Evolutionary conservation across 805 yeast genomes (phyloP).

Genomic region (Komagataella mondaviorum): DNA sequence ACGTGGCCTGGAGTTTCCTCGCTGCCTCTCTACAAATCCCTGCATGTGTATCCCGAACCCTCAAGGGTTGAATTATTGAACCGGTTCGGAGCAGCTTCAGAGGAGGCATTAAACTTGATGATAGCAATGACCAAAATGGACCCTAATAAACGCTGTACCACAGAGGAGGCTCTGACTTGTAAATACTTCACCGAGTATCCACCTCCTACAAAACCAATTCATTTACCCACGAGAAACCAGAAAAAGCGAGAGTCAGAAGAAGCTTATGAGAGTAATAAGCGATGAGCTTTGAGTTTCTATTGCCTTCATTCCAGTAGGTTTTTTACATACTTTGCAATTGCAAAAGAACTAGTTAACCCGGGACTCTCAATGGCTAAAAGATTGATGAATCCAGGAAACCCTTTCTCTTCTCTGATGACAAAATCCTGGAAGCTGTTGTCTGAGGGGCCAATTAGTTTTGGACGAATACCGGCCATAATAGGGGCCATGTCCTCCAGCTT

Average conservation of each 20-base stretch:
- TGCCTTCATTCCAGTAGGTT: conserved; percentile 11
- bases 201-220: conserved; percentile 52
- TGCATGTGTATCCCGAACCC: conserved; percentile 74
- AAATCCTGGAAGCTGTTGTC: conserved; percentile 53
- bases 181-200: conserved; percentile 66
- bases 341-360: conserved; percentile 74
- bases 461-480: conserved; percentile 73
- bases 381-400: conserved; percentile 67
- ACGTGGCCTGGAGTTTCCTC: conserved; percentile 84
- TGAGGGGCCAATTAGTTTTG: conserved; percentile 45
- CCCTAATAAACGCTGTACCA: conserved; percentile 60
- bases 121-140: conserved; percentile 61
- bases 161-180: conserved; percentile 49
- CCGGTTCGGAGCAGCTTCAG: conserved; percentile 85
- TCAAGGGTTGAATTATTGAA: conserved; percentile 66
- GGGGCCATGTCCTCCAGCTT: conserved; percentile 39
- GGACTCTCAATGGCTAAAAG: conserved; percentile 83
- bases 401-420: conserved; percentile 54
- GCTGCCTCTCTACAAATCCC: conserved; percentile 63
- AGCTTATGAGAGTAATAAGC: conserved; percentile 6
- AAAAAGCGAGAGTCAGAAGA: conserved; percentile 7
- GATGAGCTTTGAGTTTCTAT: neutral
- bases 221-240: conserved; percentile 34
- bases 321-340: conserved; percentile 63
- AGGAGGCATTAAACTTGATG: conserved; percentile 66